phyloP scores from a whole-genome alignment of 2,329 filamentous ascomycete species.

The Bipolaris oryzae region DNA sequence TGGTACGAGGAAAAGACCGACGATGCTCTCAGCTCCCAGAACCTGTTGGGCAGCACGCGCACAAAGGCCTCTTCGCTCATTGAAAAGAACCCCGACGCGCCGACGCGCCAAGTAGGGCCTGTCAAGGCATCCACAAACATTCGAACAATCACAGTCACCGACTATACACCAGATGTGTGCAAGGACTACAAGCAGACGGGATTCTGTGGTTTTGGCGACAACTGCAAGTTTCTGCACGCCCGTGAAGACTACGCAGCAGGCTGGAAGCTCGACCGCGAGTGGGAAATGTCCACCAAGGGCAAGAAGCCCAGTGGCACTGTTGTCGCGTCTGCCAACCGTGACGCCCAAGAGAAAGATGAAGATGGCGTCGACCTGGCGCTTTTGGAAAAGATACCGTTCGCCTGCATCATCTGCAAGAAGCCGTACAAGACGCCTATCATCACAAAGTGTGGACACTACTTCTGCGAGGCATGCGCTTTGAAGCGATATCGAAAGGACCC shows the following conservation, averaged over 20 bases:
- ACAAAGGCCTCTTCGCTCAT: conserved; percentile 63
- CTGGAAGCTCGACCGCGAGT: conserved; percentile 94
- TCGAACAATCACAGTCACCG: conserved; percentile 85
- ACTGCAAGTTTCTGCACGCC: conserved; percentile 80
- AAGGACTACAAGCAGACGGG: conserved; percentile 85
- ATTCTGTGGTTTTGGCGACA: conserved; percentile 73
- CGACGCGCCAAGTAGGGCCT: conserved; percentile 75
- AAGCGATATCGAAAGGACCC: conserved; percentile 86
- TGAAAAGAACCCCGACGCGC: conserved; percentile 78
- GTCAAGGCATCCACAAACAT: conserved; percentile 89
- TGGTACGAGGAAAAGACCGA: conserved; percentile 82
- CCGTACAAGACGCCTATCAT: conserved; percentile 80
- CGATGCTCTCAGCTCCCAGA: conserved; percentile 59
- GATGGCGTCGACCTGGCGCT: conserved; percentile 70
- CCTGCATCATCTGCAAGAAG: conserved; percentile 82
- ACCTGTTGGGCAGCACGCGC: conserved; percentile 65
- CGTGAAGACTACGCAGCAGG: conserved; percentile 84
- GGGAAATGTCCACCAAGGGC: conserved; percentile 80
- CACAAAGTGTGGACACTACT: conserved; percentile 94
- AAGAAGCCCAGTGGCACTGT: conserved; percentile 59
- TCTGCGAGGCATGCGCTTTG: conserved; percentile 89
- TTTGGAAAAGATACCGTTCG: conserved; percentile 85
- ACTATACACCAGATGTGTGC: conserved; percentile 91
- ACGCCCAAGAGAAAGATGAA: conserved; percentile 50
- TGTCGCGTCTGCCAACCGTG: conserved; percentile 64